Base-by-base conservation (phyloP, 768 basidiomycete species). In the Lyophyllum shimeji region DNA sequence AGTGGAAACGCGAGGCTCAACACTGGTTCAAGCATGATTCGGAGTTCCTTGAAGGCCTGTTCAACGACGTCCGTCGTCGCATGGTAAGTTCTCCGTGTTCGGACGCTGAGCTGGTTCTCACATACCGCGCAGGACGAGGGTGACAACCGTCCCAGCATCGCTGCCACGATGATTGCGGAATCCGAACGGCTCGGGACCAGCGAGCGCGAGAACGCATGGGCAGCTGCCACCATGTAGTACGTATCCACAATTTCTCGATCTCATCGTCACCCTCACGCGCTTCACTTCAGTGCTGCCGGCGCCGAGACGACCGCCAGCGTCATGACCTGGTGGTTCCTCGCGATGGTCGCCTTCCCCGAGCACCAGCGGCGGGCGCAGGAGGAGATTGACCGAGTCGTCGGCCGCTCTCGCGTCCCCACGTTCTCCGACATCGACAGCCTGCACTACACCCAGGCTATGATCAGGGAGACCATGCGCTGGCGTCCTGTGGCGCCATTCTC, bases 361-460 rank as follows among this genome's bases (percentile, higher is more conserved):
- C 59, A 58, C 6, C 70, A 71, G 43, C 52, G 57, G 49, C 42
- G 60, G 27, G 68, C 67, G 2, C 67, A 66, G 52, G 63, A 52
- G 25, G 69, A 72, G 51, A 58, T 73, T 12, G 69, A 72, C 45
- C 31, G 52, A 3, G 61, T 69, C 31, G 52, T 71, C 13, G 70
- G 69, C 7, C 55, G 29, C 13, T 60, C 63, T 15, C 56, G 72
- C n/a, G 52, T 71, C 13, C 65, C 68, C 0, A 60, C 57, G 7
- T 58, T 64, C 24, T 55, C 61, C 15, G 63, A 65, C 45, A 46
- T 49, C 23, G 46, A 40, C 9, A 39, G 45, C 21, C 45, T 65
- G 20, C 59, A 56, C 9, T 63, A 61, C 44, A 52, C 60, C 18
- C 55, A 63, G 3, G 57, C 59, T 8, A 29, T 61, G 24, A 55